Conservation (phyloP, 768 basidiomycete genomes). For the Neoboletus subvelutipes region DNA sequence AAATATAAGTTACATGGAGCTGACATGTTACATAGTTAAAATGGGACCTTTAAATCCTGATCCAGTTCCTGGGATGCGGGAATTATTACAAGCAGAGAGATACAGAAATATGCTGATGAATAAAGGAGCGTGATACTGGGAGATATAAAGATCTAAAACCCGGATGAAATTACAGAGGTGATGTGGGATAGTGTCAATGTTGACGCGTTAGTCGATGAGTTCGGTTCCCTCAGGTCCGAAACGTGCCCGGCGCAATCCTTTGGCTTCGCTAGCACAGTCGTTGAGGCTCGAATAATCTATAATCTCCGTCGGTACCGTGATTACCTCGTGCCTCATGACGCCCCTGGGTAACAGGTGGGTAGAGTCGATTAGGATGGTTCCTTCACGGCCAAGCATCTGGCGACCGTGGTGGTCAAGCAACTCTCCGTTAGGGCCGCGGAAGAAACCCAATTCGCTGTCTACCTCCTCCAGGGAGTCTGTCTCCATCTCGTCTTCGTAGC, state of each 20-base stretch:
- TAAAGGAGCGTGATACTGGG: conserved; percentile 1
- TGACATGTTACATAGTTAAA: conserved; percentile 1
- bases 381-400: conserved; percentile 24
- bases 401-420: conserved; percentile 17
- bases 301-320: not conserved
- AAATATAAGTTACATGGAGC: not conserved
- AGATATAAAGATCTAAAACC: not conserved
- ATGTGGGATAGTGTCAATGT: not conserved
- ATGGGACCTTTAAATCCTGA: not conserved
- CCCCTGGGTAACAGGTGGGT: not conserved
- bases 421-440: conserved; percentile 24
- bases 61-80: conserved; percentile 26
- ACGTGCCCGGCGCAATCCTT: conserved; percentile 1
- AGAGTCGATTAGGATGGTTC: conserved; percentile 19
- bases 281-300: not conserved
- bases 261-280: not conserved
- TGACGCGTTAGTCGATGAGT: conserved; percentile 14
- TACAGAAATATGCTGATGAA: not conserved
- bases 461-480: conserved; percentile 9
- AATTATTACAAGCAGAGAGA: not conserved
- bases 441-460: not conserved
- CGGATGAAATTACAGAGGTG: not conserved
- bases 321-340: conserved; percentile 4
- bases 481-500: conserved; percentile 22
- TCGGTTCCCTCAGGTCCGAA: conserved; percentile 27